Base-by-base conservation (phyloP, 2,329 filamentous ascomycete species). In the Exophiala bonariae region DNA sequence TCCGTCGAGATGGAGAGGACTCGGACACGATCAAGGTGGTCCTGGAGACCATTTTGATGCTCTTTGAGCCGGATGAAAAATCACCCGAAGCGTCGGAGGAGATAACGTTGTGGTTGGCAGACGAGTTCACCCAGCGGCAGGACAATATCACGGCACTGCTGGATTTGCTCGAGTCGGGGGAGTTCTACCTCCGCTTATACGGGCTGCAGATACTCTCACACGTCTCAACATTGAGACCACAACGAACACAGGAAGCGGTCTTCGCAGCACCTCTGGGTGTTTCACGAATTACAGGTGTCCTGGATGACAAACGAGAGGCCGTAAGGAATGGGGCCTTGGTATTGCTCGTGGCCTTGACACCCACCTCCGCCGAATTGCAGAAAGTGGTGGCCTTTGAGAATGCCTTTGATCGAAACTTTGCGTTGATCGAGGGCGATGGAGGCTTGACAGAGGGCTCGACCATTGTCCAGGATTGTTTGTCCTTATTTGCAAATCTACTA, bases 81-180 rank as follows among this genome's bases (percentile, higher is more conserved):
- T 84, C 82, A 62, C 77, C 80, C 56, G 55, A 78, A 73, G 52
- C 49, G 17, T 96, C 92, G 11, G 92, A 97, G 56, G 93, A 99
- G 69, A 95, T 99, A 60, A 87, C 87, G 14, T 75, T 97, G 20
- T 99, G 93, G 90, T 78, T 99, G 49, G 93, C 93, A 44, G 93
- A 99, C 70, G 92, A 97, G 68, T 99, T 99, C 66, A 96, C 93
- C 26, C 91, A 96, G 80, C 85, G 89, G 54, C 91, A 96, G 80
- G 92, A 97, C 71, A 97, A 99, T 67, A 92, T 96, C 52, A 92
- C 89, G 2, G 76, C 93, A 13, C 80, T 99, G 18, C 81, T 99
- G 51, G 87, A 93, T 64, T 87, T 99, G 46, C 79, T 99, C 56
- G 92, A 96, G 57, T 83, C 85, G 11, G 78, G 77, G 57, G 91